Evolutionary conservation across 345 rosid species (phyloP), one percentile per base, ranked within the genome.

Genomic region (Salix caprea): DNA sequence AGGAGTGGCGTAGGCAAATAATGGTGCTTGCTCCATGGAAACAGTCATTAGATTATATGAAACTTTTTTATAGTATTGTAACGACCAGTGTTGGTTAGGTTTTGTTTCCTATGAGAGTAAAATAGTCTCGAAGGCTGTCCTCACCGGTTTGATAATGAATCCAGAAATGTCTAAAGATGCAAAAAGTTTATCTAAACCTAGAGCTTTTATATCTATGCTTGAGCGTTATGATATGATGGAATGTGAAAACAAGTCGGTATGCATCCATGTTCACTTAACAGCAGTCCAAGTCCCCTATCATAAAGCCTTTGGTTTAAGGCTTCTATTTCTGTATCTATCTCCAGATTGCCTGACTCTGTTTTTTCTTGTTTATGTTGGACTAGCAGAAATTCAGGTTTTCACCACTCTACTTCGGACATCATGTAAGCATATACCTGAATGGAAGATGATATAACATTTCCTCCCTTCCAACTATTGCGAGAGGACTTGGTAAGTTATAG

Each of bases 181-280:
- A 24, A 40, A 48, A 23, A 30, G 40, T 39, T 24, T 42, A 72
- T 56, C 46, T 12, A 21, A 67, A 36, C 48, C 21, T 21, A 13
- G 16, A 39, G 65, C 13, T 19, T 46, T 65, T 21, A 36, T 73
- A 9, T 39, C 44, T 61, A 37, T 14, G 23, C 65, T 46, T 21
- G 65, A 56, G 69, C 73, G 67, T 28, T 40, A n/a, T 72, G 74
- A 80, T 67, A 71, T 67, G 70, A 71, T 71, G 34, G 37, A 48
- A 67, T 36, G 56, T 46, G 42, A 36, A 44, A 70, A 46, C 37
- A 67, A 67, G 19, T 32, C 58, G 64, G 72, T 66, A 21, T 72
- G 40, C 54, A 16, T 32, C 70, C 50, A 23, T 72, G 46, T 42
- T 67, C 52, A 46, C 52, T 46, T 46, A 46, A 15, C 52, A 46